Base-by-base conservation (phyloP, 83 land plant genomes). In the Diphasiastrum complanatum region DNA sequence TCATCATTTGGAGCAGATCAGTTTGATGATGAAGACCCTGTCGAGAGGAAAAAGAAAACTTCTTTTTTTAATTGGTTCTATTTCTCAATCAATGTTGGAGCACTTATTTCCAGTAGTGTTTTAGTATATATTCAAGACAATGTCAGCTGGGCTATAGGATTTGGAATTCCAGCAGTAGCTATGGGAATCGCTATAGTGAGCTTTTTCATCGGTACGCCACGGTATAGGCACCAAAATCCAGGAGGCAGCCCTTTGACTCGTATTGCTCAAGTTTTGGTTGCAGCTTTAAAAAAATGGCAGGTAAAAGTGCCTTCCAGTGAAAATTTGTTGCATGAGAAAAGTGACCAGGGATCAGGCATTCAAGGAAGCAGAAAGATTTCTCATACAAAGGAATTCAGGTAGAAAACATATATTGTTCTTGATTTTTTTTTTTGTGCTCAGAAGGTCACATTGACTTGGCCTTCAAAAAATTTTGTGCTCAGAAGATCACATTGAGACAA, bases 201-300 rank as follows among this genome's bases (percentile, higher is more conserved):
- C 16, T 87, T 65, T 31, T 54, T 87, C 18, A 18, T 68, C 46
- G 87, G 87, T 0, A 48, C 85, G 1, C 64, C 47, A 0, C 55
- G 73, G 14, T 87, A 81, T 31, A 48, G 85, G 14, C 70, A 76
- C 57, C 59, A 84, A 35, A 72, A 65, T 27, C 73, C 88, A 3
- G 61, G 79, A 43, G 93, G 93, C 25, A 87, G 82, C 60, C 93
- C 93, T 3, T n/a, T 87, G 20, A 60, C 79, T 16, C 66, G 93
- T 5, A 61, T 87, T 11, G 63, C 68, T n/a, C 93, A 87, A 60
- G 93, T 87, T 5, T 35, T 81, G 3, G 72, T 79, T 3, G 93
- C 93, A 26, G 73, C 88, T 0, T 2, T 28, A 5, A 68, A 55
- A 68, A 87, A 87, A 60, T 71, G 79, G 79, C 67, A 33, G 11